Evolutionary conservation across 768 basidiomycete genomes (phyloP).

Genomic region (Tulasnella sp.): DNA sequence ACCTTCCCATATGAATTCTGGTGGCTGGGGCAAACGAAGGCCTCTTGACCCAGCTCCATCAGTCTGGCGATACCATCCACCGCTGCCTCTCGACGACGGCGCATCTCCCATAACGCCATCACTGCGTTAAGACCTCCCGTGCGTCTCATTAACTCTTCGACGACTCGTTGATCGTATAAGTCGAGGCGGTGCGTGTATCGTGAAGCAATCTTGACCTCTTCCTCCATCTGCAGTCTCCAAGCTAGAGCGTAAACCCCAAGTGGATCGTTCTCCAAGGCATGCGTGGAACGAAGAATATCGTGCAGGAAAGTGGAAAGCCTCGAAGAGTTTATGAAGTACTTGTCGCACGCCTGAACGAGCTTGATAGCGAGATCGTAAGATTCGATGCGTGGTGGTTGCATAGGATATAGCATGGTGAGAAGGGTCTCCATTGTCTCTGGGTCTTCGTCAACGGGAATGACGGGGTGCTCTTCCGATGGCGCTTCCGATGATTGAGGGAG

Average conservation of each 20-base stretch:
- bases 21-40: background rate
- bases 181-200: too few relatives aligned
- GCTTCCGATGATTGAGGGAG: slow-evolving; percentile 36
- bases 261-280: too few relatives aligned
- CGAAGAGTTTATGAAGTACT: slow-evolving; percentile 30
- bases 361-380: background rate
- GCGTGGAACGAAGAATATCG: too few relatives aligned
- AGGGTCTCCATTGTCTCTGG: slow-evolving; percentile 30
- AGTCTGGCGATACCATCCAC: background rate
- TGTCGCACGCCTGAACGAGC: slow-evolving; percentile 32
- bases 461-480: background rate
- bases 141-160: background rate
- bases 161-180: background rate
- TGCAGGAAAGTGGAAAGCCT: background rate
- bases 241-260: too few relatives aligned
- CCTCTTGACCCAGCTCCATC: background rate
- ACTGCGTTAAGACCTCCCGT: background rate
- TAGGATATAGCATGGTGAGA: slow-evolving; percentile 35
- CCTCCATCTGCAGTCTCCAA: too few relatives aligned
- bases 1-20: too few relatives aligned
- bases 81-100: background rate
- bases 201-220: too few relatives aligned
- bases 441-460: slow-evolving; percentile 32
- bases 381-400: slow-evolving; percentile 5
- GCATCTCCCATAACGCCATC: slow-evolving; percentile 4